These are phyloP conservation scores for Eimeria sp. DNA, from an alignment of 169 alveolate species.

Conservation along the genomic window DNA sequence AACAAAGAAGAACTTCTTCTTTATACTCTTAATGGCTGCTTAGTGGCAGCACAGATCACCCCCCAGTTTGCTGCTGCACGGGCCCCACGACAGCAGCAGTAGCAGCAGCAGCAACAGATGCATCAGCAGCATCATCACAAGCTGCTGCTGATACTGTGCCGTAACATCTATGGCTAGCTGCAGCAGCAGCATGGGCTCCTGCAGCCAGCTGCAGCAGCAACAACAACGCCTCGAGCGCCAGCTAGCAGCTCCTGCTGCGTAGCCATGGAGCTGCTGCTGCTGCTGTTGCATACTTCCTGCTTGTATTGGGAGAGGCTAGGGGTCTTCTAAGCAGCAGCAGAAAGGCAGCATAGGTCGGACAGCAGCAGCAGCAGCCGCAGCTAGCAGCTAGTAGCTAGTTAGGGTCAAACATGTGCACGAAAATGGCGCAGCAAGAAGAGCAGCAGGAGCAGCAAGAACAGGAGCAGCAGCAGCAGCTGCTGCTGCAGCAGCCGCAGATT, in stretches of 20 bases:
- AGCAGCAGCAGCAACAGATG: neutral
- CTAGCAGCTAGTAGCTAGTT: too few species aligned
- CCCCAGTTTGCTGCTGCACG: neutral
- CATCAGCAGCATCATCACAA: neutral
- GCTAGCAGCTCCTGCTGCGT: neutral
- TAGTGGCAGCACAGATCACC: neutral
- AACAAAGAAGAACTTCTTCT: neutral
- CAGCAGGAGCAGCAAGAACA: neutral
- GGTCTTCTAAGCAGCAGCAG: constrained; percentile 9
- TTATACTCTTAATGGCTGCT: neutral
- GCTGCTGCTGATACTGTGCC: neutral
- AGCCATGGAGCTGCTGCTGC: neutral
- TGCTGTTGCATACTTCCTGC: neutral
- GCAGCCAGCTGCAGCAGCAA: neutral
- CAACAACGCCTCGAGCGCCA: neutral
- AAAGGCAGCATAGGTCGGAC: neutral
- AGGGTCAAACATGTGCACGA: too few species aligned
- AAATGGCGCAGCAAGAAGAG: neutral
- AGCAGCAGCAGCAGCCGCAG: constrained; percentile 26
- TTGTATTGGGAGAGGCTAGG: neutral
- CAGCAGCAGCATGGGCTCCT: neutral
- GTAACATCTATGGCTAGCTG: neutral
- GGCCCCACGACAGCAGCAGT: constrained; percentile 43
- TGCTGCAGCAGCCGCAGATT: neutral
- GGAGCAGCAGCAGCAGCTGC: constrained; percentile 30